Base-by-base conservation (phyloP, 192 early-diverging fungal species). In the Dissophora ornata region DNA sequence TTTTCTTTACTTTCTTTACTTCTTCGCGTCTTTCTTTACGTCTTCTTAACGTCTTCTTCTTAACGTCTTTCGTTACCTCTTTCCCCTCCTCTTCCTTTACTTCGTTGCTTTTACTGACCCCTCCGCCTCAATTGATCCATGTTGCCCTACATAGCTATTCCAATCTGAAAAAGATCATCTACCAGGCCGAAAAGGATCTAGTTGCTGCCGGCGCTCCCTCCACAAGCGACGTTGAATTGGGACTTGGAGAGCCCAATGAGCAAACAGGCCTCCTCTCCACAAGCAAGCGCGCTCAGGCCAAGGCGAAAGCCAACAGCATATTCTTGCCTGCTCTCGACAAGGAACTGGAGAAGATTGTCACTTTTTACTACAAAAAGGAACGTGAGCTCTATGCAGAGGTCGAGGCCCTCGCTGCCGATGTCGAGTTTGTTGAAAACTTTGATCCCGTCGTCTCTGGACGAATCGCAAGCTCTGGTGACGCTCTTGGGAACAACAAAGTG, bases 361-460 rank as follows among this genome's bases (percentile, higher is more conserved):
- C 74, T 30, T 97, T 97, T 63, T 98, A 98, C 80, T 67, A 79
- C 18, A 86, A 86, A 52, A 96, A 96, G 69, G 95, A 97, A 64
- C 82, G 82, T 0, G 93, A 95, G 73, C 82, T 96, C 21, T 84
- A 90, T 59, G 67, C 77, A 30, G 84, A 92, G 61, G 85, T 94
- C n/a, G 81, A 92, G 15, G 82, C 67, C 0, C 54, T 97, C 8
- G 57, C 81, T n/a, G 38, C 52, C 12, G 91, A 92, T 54, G 68
- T 90, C 44, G 79, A 73, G 32, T 69, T 67, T 60, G 60, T 85
- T 22, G 84, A 88, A 44, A 74, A 44, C 45, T 40, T 81, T 29
- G 71, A 83, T 36, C 59, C 56, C 26, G 36, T 34, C 8, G 49
- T 36, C 25, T 47, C 64, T 33, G 36, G 24, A 25, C 62, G 68